Percentiles rank a stretch among this genome's conserved stretches.
Conservation (phyloP, 2,329 filamentous ascomycete species). For the Fusarium kyushuense region DNA sequence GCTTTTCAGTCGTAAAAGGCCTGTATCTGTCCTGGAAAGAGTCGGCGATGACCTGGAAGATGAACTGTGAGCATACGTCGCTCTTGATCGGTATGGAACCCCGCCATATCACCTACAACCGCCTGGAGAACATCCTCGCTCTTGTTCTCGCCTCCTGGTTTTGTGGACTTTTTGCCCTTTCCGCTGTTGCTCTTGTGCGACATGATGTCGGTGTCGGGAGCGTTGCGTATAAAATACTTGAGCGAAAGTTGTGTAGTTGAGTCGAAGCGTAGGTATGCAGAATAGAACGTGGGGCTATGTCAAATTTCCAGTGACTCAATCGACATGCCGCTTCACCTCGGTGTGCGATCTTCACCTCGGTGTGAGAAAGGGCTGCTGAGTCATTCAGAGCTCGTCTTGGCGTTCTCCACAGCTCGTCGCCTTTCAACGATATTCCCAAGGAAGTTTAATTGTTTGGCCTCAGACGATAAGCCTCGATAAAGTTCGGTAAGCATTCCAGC, state of each 20-base stretch:
- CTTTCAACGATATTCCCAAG: background rate
- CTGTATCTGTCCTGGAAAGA: conserved; percentile 93
- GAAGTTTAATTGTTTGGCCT: conserved; percentile 15
- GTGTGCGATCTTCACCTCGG: conserved; percentile 36
- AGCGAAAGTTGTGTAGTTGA: conserved; percentile 34
- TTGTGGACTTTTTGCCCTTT: conserved; percentile 67
- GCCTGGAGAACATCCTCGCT: conserved; percentile 70
- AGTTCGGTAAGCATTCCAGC: conserved; percentile 41
- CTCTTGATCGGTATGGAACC: conserved; percentile 36
- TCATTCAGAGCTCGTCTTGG: conserved; percentile 8
- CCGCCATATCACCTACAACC: conserved; percentile 59
- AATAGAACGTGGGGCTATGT: conserved; percentile 35
- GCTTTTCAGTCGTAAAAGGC: conserved; percentile 89
- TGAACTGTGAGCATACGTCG: conserved; percentile 39
- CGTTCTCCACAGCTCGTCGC: background rate
- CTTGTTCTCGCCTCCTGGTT: conserved; percentile 65
- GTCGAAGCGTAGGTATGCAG: conserved; percentile 20
- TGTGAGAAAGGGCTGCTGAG: conserved; percentile 22
- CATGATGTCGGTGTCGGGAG: conserved; percentile 51
- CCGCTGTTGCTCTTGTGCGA: conserved; percentile 60
- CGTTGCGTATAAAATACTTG: conserved; percentile 27
- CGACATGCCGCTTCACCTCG: conserved; percentile 45
- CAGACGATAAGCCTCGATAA: conserved; percentile 15
- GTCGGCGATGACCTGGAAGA: conserved; percentile 82
- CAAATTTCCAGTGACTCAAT: conserved; percentile 51